These are phyloP conservation scores for Castanopsis chinensis DNA, from an alignment of 306 rosid genomes.

Conservation along the genomic window DNA sequence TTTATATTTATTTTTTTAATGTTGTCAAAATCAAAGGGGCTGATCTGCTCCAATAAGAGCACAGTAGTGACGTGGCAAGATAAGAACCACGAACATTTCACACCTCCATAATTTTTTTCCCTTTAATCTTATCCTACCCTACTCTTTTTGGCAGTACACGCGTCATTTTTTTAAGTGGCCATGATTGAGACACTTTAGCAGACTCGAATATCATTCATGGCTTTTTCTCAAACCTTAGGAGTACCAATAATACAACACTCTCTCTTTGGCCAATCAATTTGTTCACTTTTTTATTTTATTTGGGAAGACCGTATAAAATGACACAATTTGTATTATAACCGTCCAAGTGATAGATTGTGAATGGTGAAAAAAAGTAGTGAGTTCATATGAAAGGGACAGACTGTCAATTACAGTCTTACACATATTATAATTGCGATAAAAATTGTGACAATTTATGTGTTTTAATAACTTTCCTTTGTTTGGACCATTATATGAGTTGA, in stretches of 20 bases:
- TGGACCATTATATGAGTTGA: too few relatives aligned
- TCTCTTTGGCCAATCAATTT: neutral
- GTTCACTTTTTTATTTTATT: neutral
- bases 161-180: constrained; percentile 36
- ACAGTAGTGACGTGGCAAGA: constrained; percentile 32
- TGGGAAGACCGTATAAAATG: rapidly evolving
- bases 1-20: too few relatives aligned
- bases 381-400: rapidly evolving
- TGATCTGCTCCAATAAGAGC: neutral
- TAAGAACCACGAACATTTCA: constrained; percentile 33
- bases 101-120: neutral
- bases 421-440: rapidly evolving
- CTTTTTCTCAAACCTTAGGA: neutral
- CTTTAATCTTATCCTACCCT: constrained; percentile 49
- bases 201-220: neutral
- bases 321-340: rapidly evolving
- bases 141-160: constrained; percentile 49
- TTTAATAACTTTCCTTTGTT: too few relatives aligned
- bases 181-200: constrained; percentile 15
- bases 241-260: neutral
- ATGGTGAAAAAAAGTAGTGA: rapidly evolving
- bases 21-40: neutral
- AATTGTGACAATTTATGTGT: too few relatives aligned
- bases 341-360: rapidly evolving
- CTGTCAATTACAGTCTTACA: rapidly evolving